Conservation (phyloP, 2,329 filamentous ascomycete species). For the Pseudonectria foliicola region DNA sequence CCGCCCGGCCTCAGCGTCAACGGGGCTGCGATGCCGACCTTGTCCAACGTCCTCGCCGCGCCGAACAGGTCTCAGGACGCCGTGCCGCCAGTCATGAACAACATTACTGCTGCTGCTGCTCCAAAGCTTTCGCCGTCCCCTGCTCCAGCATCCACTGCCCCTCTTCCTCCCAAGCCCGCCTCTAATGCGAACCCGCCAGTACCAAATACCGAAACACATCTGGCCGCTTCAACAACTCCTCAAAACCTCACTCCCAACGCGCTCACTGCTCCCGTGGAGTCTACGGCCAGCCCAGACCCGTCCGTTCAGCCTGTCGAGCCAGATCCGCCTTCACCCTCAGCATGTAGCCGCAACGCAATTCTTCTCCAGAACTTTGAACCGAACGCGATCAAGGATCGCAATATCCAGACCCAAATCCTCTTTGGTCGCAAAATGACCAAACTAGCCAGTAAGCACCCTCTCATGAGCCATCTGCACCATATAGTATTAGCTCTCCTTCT, state of each 20-base stretch:
- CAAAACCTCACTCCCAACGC: conserved; percentile 8
- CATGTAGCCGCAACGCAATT: conserved; percentile 43
- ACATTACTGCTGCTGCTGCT: conserved; percentile 12
- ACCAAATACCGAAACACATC: too few relatives aligned
- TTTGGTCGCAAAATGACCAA: conserved; percentile 53
- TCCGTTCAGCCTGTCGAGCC: conserved; percentile 13
- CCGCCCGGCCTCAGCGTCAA: conserved; percentile 25
- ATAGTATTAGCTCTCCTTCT: neutral
- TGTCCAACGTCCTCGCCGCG: conserved; percentile 38
- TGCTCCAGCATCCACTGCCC: neutral
- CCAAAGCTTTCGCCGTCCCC: conserved; percentile 7
- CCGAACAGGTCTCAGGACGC: conserved; percentile 33
- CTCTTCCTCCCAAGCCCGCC: neutral
- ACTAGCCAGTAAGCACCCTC: conserved; percentile 41
- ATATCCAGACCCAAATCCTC: conserved; percentile 50
- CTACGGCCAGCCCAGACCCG: conserved; percentile 6
- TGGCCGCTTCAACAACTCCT: neutral
- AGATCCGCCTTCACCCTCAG: conserved; percentile 31
- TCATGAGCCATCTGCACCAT: neutral
- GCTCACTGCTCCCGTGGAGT: conserved; percentile 3
- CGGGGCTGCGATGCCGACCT: conserved; percentile 23
- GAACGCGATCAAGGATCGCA: conserved; percentile 47
- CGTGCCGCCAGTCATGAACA: conserved; percentile 12
- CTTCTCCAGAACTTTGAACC: conserved; percentile 55
- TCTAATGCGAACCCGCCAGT: neutral